Percentiles rank a stretch among this genome's conserved stretches.
These are phyloP conservation scores for Penicillium sp. DNA, from an alignment of 2,329 filamentous ascomycete species.

Conservation along the genomic window DNA sequence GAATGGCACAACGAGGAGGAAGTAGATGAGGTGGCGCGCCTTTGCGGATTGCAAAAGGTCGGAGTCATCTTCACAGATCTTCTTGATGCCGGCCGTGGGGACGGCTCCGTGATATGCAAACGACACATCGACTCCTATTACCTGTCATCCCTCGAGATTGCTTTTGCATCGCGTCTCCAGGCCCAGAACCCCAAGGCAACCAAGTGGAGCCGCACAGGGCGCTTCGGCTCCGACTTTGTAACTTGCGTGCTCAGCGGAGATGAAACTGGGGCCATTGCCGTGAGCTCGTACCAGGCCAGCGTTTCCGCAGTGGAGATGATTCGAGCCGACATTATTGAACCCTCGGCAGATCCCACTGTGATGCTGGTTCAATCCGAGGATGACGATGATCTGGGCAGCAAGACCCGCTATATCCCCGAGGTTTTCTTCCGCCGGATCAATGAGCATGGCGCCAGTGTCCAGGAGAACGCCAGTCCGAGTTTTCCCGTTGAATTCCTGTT, in stretches of 20 bases:
- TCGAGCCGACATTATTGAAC: slow-evolving; percentile 86
- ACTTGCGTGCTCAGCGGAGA: slow-evolving; percentile 95
- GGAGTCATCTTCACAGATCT: slow-evolving; percentile 95
- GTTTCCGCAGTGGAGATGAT: slow-evolving; percentile 98
- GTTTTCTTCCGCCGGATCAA: slow-evolving; percentile 96
- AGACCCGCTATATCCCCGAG: slow-evolving; percentile 87
- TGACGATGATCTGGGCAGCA: slow-evolving; percentile 65
- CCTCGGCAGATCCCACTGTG: slow-evolving; percentile 83
- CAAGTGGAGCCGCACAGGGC: slow-evolving; percentile 94
- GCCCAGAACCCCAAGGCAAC: slow-evolving; percentile 82
- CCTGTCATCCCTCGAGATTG: slow-evolving; percentile 85
- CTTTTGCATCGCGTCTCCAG: slow-evolving; percentile 82
- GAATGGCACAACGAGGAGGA: slow-evolving; percentile 82
- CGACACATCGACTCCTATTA: slow-evolving; percentile 93
- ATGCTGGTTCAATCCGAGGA: slow-evolving; percentile 95
- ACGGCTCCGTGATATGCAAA: slow-evolving; percentile 89
- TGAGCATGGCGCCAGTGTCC: slow-evolving; percentile 92
- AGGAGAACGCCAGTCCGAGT: slow-evolving; percentile 92
- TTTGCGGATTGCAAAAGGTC: slow-evolving; percentile 82
- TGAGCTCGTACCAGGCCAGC: slow-evolving; percentile 90
- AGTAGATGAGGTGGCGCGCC: slow-evolving; percentile 70
- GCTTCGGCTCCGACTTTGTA: slow-evolving; percentile 93
- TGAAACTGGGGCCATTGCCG: slow-evolving; percentile 77
- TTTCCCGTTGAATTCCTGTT: slow-evolving; percentile 97
- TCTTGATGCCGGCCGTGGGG: slow-evolving; percentile 70